Base-by-base conservation (phyloP, 805 yeast genomes). In the Monosporozyma siamensis region DNA sequence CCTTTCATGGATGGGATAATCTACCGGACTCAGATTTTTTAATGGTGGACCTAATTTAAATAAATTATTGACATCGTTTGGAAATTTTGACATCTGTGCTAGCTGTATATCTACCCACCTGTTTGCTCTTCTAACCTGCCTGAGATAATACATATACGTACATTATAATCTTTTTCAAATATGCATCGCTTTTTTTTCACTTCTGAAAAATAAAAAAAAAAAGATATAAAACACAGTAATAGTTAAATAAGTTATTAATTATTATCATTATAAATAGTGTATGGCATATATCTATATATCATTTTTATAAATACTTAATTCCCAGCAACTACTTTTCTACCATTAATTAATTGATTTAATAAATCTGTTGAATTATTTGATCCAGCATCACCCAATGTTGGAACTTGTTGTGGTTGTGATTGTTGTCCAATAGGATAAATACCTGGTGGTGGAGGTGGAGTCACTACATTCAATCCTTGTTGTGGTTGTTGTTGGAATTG, bases 291-390 rank as follows among this genome's bases (percentile, higher is more conserved):
- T n/a, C n/a, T n/a, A n/a, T n/a, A n/a, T n/a, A n/a, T n/a, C n/a
- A n/a, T n/a, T n/a, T n/a, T n/a, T n/a, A n/a, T n/a, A n/a, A n/a
- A n/a, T n/a, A n/a, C 11, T 44, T 42, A 55, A 38, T 51, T 56
- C 17, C 56, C 53, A 17, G 69, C 66, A 39, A 63, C 55, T 36
- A 65, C 58, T 52, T 67, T 75, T 58, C 82, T 84, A 23, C 94
- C 94, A 52, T 81, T 80, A 79, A 88, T 80, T 57, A 88, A 69
- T 61, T 87, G 96, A 44, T 78, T 85, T 53, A 88, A 71, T 55
- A 88, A 71, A 57, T 87, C 95, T 32, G 87, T 79, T 46, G 89
- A 81, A 39, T 83, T 77, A 22, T 78, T 75, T 6, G 61, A 31
- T 7, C 43, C 63, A 40, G 49, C 52, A 6, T 51, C 36, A 39